Evolutionary conservation across 257 asterid species (phyloP).

Genomic region (Striga asiatica): DNA sequence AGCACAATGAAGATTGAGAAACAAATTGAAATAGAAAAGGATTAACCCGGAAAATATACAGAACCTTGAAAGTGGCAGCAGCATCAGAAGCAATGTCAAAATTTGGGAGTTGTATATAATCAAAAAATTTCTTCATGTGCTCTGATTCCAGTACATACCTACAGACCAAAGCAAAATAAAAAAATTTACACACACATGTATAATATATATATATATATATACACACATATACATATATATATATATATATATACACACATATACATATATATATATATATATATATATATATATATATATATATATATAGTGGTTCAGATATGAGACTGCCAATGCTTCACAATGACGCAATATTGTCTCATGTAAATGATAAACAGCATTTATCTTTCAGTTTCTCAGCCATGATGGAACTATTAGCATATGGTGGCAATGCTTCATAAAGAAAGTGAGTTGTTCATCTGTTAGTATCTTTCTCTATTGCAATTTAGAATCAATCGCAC

Average conservation of each 20-base stretch:
- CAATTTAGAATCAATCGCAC: background rate
- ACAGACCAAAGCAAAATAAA: conserved; percentile 11
- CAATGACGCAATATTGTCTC: conserved; percentile 2
- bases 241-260: too few species aligned
- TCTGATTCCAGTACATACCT: conserved; percentile 69
- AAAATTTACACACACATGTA: too few species aligned
- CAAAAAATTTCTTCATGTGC: conserved; percentile 63
- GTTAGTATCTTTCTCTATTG: background rate
- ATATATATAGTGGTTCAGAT: too few species aligned
- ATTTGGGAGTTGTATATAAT: conserved; percentile 51
- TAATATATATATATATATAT: too few species aligned
- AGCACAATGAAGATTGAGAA: conserved; percentile 2
- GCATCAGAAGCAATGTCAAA: conserved; percentile 73
- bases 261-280: too few species aligned
- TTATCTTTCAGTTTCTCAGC: background rate
- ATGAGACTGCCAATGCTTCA: too few species aligned
- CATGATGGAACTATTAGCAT: background rate
- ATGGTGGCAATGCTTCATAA: background rate
- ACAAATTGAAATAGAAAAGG: background rate
- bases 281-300: too few species aligned
- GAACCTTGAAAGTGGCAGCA: conserved; percentile 68
- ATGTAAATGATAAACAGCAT: background rate
- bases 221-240: too few species aligned
- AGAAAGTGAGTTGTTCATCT: background rate
- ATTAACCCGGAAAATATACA: conserved; percentile 2